Percentiles rank a stretch among this genome's conserved stretches.
Evolutionary conservation across 257 asterid genomes (phyloP).

Genomic region (Lavandula angustifolia): DNA sequence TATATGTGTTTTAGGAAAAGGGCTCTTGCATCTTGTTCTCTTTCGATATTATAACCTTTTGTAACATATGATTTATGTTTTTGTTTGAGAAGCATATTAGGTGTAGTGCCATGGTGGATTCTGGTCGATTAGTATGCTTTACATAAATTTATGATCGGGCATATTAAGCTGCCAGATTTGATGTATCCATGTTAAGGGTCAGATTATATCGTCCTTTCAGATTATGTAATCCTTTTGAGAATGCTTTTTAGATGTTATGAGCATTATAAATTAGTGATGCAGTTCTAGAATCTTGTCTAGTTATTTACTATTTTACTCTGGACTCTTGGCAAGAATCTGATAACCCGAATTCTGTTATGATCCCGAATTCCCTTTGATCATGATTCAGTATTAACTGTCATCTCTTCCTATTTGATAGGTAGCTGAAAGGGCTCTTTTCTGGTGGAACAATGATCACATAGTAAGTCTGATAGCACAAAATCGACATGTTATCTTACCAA

Average conservation of each 20-base stretch:
- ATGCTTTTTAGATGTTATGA: background rate
- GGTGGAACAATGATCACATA: conserved; percentile 94
- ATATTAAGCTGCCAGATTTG: background rate
- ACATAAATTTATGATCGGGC: background rate
- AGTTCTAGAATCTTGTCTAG: background rate
- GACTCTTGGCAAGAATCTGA: background rate
- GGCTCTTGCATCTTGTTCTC: background rate
- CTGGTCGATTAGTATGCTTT: conserved; percentile 12
- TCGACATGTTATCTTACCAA: conserved; percentile 66
- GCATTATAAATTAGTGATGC: background rate
- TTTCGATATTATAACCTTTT: background rate
- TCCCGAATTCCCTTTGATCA: background rate
- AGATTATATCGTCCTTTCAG: background rate
- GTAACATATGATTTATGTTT: background rate
- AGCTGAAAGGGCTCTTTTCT: conserved; percentile 89
- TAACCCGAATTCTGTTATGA: background rate
- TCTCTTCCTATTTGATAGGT: conserved; percentile 55
- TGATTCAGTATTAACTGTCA: background rate
- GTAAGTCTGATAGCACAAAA: conserved; percentile 75
- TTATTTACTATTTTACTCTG: background rate
- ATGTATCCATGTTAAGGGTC: background rate
- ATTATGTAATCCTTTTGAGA: background rate
- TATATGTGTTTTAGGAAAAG: conserved; percentile 6
- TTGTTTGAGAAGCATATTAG: background rate
- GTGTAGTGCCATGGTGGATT: background rate